Base-by-base conservation (phyloP, 1,284 basidiomycete species). In the Apiotrichum siamense region DNA sequence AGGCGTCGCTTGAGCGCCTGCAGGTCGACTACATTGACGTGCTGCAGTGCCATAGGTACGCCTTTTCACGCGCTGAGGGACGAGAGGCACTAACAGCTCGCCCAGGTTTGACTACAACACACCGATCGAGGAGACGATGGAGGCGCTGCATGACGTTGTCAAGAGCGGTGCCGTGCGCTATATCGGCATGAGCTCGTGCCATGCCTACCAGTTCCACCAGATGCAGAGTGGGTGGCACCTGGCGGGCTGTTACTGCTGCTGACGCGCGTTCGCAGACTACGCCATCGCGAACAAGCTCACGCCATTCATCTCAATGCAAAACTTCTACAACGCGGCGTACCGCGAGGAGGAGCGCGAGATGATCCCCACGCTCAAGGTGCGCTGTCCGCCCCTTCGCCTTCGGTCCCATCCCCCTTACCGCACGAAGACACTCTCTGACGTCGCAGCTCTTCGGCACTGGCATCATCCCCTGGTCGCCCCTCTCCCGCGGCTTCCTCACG, bases 1-100 rank as follows among this genome's bases (percentile, higher is more conserved):
- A 85, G 61, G 77, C 77, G 37, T 82, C 81, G 48, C 66, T 86
- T 41, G 73, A 81, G 58, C 78, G 85, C 24, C 78, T 87, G 25
- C 80, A 84, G 55, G 70, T 86, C 12, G 83, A 87, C 43, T 84
- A 86, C 59, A 77, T 88, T 55, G 85, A 87, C 58, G 65, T 87
- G 3, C 75, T 67, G 45, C 53, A 61, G 76, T 77, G 77, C 65
- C 82, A 84, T 64, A 77, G 82, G 12, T 57, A 31, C 39, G 52
- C 49, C 24, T 18, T 3, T 18, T 2, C 6, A 17, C 20, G 15
- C 9, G 12, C 32, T 33, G 15, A 10, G 9, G 9, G 9, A 17
- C 9, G 32, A 10, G 32, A 17, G n/a, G n/a, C 13, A 42, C 13
- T 11, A 7, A 42, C 24, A n/a, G 33, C 26, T 26, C 21, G 25